Evolutionary conservation across 768 basidiomycete species (phyloP), one percentile per base, ranked within the genome.

Genomic region (Lactarius psammicola): DNA sequence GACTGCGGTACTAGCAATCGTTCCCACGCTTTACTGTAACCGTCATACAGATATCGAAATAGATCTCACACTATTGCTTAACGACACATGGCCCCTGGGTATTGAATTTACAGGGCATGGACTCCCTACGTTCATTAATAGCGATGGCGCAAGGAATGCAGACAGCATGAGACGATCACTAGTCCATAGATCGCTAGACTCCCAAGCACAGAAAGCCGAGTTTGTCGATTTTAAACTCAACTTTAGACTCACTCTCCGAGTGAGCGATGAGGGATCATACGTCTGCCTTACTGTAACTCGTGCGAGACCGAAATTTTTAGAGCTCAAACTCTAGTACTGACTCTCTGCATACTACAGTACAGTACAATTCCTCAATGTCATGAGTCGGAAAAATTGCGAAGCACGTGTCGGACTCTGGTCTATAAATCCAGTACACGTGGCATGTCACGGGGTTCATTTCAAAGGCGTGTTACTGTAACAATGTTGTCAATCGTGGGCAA

Each of bases 111-210:
- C 3, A 31, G 31, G 18, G 53, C 18, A 10, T 20, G 9, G 18
- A 33, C 3, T 30, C 54, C 30, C 54, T 55, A 55, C 54, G 13
- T 55, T 55, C 54, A 55, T 55, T 55, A 33, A 31, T 55, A 31
- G 26, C 49, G 1, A 13, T 13, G 49, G 49, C 49, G 9, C 23
- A 31, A 55, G 8, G 28, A 20, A 18, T 55, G 53, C 31, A 31
- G 17, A 51, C 26, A 26, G 28, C 49, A 51, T 51, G 26, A 31
- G 18, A 28, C 30, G 53, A 54, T 31, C 26, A 9, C 53, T 17
- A 54, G 53, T 9, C 53, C 30, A 54, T 54, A 54, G 28, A 54
- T 54, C 53, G 53, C 53, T 33, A 55, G 54, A 55, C 51, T 55
- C 51, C 6, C 4, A 28, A 2, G 13, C 23, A 26, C 28, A 28